These are phyloP conservation scores for Calocybe cyanea DNA, from an alignment of 768 basidiomycete genomes.

Conservation along the genomic window DNA sequence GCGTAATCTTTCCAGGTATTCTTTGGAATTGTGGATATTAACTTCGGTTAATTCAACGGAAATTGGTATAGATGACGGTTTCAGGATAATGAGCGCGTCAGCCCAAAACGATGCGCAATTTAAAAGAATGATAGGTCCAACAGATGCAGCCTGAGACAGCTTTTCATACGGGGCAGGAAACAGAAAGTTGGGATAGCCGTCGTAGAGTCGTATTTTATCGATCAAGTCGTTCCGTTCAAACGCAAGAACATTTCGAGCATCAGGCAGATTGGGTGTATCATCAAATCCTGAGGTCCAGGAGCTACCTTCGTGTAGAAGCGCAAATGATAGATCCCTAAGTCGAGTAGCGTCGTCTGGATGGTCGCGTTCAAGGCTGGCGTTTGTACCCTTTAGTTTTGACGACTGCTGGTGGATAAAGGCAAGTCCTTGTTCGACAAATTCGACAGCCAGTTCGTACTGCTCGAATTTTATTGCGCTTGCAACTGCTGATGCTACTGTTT, in stretches of 20 bases:
- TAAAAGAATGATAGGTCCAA: constrained; percentile 34
- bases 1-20: too few species aligned
- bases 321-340: neutral
- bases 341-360: neutral
- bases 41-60: neutral
- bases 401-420: constrained; percentile 6
- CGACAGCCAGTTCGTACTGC: constrained; percentile 1
- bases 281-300: neutral
- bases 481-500: neutral
- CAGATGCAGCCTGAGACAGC: constrained; percentile 22
- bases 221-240: constrained; percentile 7
- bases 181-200: constrained; percentile 30
- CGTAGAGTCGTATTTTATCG: constrained; percentile 25
- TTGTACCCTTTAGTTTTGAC: neutral
- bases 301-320: neutral
- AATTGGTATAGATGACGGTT: neutral
- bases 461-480: constrained; percentile 5
- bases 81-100: constrained; percentile 11
- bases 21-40: neutral
- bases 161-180: constrained; percentile 17
- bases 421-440: constrained; percentile 9
- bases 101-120: constrained; percentile 22
- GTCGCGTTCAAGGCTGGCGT: neutral
- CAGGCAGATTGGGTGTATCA: neutral
- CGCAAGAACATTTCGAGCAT: neutral